Evolutionary conservation across 768 basidiomycete genomes (phyloP).

Genomic region (Dioszegia hungarica): DNA sequence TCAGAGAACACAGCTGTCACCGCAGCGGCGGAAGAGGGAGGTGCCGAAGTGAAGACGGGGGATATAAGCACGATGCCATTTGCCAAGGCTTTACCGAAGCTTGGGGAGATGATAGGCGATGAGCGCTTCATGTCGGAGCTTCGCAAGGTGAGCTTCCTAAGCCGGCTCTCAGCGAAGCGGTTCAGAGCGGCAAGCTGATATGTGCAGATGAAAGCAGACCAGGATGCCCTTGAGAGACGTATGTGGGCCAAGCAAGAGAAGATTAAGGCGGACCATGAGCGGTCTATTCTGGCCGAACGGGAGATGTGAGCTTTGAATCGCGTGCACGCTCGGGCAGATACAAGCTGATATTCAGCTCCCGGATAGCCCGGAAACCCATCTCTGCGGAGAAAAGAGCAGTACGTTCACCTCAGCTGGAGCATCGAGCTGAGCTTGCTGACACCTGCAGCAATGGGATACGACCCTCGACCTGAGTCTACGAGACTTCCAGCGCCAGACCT

Average conservation of each 20-base stretch:
- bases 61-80: constrained; percentile 15
- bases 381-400: constrained; percentile 26
- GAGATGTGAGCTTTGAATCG: constrained; percentile 28
- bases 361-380: constrained; percentile 24
- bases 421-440: no score
- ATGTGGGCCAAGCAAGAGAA: constrained; percentile 40
- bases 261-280: constrained; percentile 38
- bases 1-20: no score
- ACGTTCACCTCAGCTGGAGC: no score
- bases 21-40: no score
- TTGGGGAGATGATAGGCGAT: constrained; percentile 28
- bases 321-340: background rate
- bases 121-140: constrained; percentile 32
- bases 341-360: constrained; percentile 14
- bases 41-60: no score
- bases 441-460: constrained; percentile 20
- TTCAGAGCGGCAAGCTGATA: background rate
- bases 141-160: constrained; percentile 21
- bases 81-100: constrained; percentile 28
- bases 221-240: constrained; percentile 34
- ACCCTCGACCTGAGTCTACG: constrained; percentile 9
- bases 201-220: constrained; percentile 41
- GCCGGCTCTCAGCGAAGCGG: background rate
- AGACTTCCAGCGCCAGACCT: constrained; percentile 25
- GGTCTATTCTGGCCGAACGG: constrained; percentile 23